Evolutionary conservation across 2,329 filamentous ascomycete genomes (phyloP), one percentile per base, ranked within the genome.

Genomic region (Thelonectria blattea): DNA sequence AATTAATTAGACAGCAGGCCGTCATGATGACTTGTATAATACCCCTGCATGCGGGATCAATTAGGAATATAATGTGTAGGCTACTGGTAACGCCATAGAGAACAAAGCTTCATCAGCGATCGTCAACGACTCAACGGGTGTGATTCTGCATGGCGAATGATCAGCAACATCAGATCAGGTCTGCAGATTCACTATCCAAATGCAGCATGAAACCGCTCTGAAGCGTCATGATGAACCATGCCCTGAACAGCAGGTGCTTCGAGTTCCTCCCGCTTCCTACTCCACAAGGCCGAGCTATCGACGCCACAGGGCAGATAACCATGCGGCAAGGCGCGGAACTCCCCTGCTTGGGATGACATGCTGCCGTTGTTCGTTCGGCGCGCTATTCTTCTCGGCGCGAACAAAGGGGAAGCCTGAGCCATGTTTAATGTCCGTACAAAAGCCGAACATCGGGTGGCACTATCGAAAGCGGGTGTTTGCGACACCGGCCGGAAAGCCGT

Each of bases 21-120:
- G 42, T 47, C 15, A 47, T 47, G 45, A 30, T 47, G 45, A 30
- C 45, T 47, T 47, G 45, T 47, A 47, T 47, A 47, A 47, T 47
- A 47, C 45, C 43, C 43, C 15, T 27, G 18, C 45, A 47, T 47
- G 22, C 22, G n/a, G 14, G 45, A n/a, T n/a, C 5, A 42, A 7
- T 30, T 27, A 37, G 34, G 34, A 37, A 37, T 15, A 15, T 47
- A 47, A 47, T 47, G 45, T 47, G 45, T 47, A 47, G 22, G 22
- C 14, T 47, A 30, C n/a, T 47, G 27, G 45, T 17, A 47, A 27
- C 20, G 43, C 45, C 11, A 47, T 27, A 47, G 45, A 47, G 10
- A 22, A 27, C 20, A 45, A 45, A 47, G 43, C 45, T 47, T 47
- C 43, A 22, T 30, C 43, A 30, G 43, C 42, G 10, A 34, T 3